Evolutionary conservation across 139 green algal genomes (phyloP), one percentile per base, ranked within the genome.

Genomic region (Pseudopediastrum boryanum): DNA sequence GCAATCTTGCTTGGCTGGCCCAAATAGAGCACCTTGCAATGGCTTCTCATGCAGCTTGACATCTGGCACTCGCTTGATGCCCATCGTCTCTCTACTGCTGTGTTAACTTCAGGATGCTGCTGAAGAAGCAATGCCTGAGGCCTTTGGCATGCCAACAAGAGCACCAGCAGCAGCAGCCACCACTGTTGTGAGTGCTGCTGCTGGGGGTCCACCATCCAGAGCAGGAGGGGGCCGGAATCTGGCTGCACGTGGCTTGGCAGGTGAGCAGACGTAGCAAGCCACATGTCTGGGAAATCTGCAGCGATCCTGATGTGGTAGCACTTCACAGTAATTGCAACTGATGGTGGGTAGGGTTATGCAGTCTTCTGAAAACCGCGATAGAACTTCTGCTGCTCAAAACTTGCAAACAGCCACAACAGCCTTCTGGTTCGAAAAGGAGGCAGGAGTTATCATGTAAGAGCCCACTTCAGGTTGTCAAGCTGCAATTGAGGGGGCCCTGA

Each of bases 31-130:
- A 25, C 7, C 8, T 7, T 7, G 33, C 54, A 64, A 64, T 6
- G n/a, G 5, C 54, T 6, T 27, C 7, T 27, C 31, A 64, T 7
- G n/a, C 7, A 25, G 5, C 54, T 8, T 27, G 33, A 9, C 7
- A 64, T 38, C 54, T 27, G 16, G 19, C 48, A 58, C 48, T 27
- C 48, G 19, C 19, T 27, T 58, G 19, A 27, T 58, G 16, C 48
- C 48, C n/a, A n/a, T n/a, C n/a, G n/a, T n/a, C n/a, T n/a, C n/a
- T n/a, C n/a, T n/a, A n/a, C n/a, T n/a, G n/a, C n/a, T n/a, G n/a
- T n/a, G n/a, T n/a, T n/a, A n/a, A 58, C 48, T 19, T 19, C 54
- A 64, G 54, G 54, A 64, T 64, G 54, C 54, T 8, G 54, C 54
- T 27, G 33, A 38, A 27, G 54, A 64, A 13, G 54, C 54, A 6